Base-by-base conservation (phyloP, 139 green algal species). In the Haematococcus lacustris region DNA sequence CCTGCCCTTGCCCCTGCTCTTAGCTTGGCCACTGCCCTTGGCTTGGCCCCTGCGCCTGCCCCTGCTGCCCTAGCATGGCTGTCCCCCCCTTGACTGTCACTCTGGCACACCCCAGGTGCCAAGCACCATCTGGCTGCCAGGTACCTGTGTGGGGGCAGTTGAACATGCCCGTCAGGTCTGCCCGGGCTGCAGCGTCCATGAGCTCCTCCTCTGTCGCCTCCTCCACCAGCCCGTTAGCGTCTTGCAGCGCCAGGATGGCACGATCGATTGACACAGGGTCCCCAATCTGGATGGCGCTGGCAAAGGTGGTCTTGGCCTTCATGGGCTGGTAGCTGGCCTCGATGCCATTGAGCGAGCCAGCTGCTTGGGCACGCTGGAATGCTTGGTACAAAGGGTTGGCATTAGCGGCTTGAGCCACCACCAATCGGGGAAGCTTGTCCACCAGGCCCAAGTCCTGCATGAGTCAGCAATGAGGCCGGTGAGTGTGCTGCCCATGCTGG, bases 151-250 rank as follows among this genome's bases (percentile, higher is more conserved):
- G 91, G 28, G 91, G 91, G 85, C 92, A 97, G 87, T 96, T 96
- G 86, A 96, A 96, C 90, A 97, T 96, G 68, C 85, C 95, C 34
- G 95, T 98, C 43, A 91, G 84, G 80, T 99, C 95, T 4, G 92
- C 95, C 28, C 91, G 86, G 21, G 95, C 95, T 6, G 95, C 91
- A 38, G 95, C 95, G 63, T 99, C 95, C 94, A 99, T 98, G 30
- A 99, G 86, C 83, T 99, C 95, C 82, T 99, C 95, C 86, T 99
- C 95, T 3, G 73, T 95, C 1, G 95, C 95, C 84, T 99, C 95
- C 87, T 98, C 95, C 51, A 99, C 95, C 39, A 99, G 88, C 47
- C 95, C 95, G 75, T 99, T 80, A 30, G 79, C 90, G 53, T 86
- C 93, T 57, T 71, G 77, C 32, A 99, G 85, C n/a, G 95, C 95